Conservation (phyloP, 2,329 filamentous ascomycete species). For the Pyrenophora seminiperda region DNA sequence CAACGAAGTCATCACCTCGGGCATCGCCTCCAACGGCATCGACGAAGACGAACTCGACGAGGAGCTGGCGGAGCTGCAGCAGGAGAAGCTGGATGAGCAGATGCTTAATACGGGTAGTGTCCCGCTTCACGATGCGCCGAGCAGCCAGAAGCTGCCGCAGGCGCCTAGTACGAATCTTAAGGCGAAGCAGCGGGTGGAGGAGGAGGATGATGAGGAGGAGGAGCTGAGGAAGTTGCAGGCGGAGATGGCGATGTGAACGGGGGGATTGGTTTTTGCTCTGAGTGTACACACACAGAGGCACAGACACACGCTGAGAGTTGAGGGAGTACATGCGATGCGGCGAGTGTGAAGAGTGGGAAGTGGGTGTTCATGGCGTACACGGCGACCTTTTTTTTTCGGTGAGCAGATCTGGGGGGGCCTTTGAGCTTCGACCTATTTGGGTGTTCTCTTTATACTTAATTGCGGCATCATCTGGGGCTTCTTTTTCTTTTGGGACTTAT, state of each 20-base stretch:
- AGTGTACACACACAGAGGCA: background rate
- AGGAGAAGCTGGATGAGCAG: constrained; percentile 89
- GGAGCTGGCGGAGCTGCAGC: constrained; percentile 84
- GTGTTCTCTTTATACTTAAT: constrained; percentile 2
- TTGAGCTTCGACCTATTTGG: no score
- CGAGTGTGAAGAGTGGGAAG: constrained; percentile 3
- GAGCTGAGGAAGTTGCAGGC: constrained; percentile 91
- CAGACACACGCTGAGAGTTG: no score
- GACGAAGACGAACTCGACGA: constrained; percentile 87
- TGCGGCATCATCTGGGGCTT: constrained; percentile 13
- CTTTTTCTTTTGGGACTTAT: constrained; percentile 6
- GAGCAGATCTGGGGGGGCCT: no score
- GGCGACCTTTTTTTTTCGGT: constrained; percentile 20
- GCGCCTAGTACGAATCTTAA: constrained; percentile 68
- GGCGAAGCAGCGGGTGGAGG: constrained; percentile 55
- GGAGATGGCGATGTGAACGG: constrained; percentile 91
- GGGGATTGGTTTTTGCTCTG: background rate
- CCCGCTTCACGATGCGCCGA: constrained; percentile 71
- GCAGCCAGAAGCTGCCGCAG: constrained; percentile 73
- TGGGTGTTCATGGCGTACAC: constrained; percentile 21
- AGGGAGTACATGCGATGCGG: no score
- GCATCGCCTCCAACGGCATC: constrained; percentile 69
- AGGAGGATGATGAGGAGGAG: constrained; percentile 97
- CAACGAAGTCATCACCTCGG: constrained; percentile 76
- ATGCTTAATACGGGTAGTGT: constrained; percentile 90